phyloP scores from a whole-genome alignment of 371 early-diverging fungal genomes.

The Quaeritorhiza haematococci region DNA sequence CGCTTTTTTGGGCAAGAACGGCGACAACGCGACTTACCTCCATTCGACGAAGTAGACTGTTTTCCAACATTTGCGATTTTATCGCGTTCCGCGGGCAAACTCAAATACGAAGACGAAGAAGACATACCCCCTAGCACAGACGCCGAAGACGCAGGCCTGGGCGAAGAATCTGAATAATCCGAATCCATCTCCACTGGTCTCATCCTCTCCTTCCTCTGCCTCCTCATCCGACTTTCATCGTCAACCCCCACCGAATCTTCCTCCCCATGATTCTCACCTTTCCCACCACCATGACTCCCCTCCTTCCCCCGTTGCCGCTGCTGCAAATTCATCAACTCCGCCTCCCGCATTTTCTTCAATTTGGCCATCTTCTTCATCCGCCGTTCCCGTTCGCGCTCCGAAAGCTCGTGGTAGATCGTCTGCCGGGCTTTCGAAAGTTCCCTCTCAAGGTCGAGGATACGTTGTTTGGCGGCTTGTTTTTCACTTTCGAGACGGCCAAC shows the following conservation, averaged over 20 bases:
- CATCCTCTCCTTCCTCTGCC: not conserved
- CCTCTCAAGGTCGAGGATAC: constrained; percentile 31
- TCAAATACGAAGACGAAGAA: too few species aligned
- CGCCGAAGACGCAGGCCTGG: too few species aligned
- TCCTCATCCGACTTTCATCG: not conserved
- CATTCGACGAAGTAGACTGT: too few species aligned
- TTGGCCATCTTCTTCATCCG: not conserved
- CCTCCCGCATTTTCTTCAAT: constrained; percentile 4
- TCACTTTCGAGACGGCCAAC: constrained; percentile 35
- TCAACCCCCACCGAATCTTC: not conserved
- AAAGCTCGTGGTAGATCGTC: constrained; percentile 60
- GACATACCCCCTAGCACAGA: too few species aligned
- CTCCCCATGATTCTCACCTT: not conserved
- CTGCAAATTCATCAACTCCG: not conserved
- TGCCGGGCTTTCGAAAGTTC: constrained; percentile 23
- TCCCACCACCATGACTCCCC: not conserved
- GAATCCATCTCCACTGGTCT: not conserved
- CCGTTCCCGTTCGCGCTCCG: constrained; percentile 25
- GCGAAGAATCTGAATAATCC: too few species aligned
- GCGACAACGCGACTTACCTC: too few species aligned
- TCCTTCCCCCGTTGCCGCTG: not conserved
- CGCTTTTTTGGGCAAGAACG: too few species aligned
- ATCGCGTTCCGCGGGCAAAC: too few species aligned
- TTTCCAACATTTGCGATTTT: too few species aligned
- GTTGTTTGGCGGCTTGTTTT: constrained; percentile 25